These are phyloP conservation scores for Entophlyctis luteolus DNA, from an alignment of 192 early-diverging fungal genomes.

Conservation along the genomic window DNA sequence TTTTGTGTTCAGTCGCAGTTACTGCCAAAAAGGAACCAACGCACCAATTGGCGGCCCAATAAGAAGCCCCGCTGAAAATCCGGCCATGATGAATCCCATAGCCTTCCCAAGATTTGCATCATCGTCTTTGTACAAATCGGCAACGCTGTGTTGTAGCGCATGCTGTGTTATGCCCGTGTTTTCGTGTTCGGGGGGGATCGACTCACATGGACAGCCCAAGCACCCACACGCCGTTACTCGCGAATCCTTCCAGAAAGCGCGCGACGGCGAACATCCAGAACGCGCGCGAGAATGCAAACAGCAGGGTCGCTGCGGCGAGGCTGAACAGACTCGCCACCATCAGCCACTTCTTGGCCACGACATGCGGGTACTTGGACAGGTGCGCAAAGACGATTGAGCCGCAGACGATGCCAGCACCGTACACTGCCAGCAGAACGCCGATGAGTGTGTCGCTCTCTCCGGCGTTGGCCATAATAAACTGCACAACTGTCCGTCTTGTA, in stretches of 20 bases:
- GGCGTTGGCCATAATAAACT: not conserved
- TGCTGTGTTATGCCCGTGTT: not conserved
- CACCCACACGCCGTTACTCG: constrained; percentile 4
- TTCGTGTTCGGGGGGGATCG: not conserved
- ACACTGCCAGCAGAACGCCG: constrained; percentile 1
- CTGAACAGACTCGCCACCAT: not conserved
- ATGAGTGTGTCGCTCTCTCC: not conserved
- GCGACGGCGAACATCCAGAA: not conserved
- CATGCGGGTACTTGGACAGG: not conserved
- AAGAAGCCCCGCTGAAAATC: not conserved
- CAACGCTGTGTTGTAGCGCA: not conserved
- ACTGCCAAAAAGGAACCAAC: not conserved
- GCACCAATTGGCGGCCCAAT: not conserved
- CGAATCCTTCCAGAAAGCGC: not conserved
- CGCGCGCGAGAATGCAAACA: not conserved
- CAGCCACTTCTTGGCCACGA: not conserved
- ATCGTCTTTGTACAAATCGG: not conserved
- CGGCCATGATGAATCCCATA: not conserved
- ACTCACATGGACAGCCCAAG: constrained; percentile 10
- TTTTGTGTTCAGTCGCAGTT: not conserved
- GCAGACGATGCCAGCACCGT: not conserved
- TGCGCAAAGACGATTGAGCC: constrained; percentile 6
- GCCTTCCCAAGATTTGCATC: not conserved
- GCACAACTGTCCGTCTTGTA: not conserved
- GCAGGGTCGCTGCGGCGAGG: not conserved